Percentiles rank a stretch among this genome's conserved stretches.
phyloP scores from a whole-genome alignment of 2,329 filamentous ascomycete genomes.

The Dothideomycetes sp. region DNA sequence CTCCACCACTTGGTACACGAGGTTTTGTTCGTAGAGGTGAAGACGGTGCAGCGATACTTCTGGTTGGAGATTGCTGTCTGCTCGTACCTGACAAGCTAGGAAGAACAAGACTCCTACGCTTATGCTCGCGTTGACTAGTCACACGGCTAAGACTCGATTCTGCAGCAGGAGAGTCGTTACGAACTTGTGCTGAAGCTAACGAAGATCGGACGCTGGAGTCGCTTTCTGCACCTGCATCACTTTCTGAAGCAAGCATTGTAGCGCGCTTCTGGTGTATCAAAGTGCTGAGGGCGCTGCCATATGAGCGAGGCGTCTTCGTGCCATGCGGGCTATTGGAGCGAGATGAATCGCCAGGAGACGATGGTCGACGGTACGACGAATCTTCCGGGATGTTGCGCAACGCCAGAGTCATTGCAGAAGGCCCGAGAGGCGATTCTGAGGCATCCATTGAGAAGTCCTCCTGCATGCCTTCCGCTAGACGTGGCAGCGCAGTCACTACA shows the following conservation, averaged over 20 bases:
- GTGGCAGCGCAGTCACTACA: background rate
- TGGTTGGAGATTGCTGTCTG: conserved; percentile 80
- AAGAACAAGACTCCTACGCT: conserved; percentile 78
- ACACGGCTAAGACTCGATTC: conserved; percentile 70
- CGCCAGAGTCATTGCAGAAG: conserved; percentile 48
- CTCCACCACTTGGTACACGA: conserved; percentile 52
- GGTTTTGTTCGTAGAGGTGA: conserved; percentile 82
- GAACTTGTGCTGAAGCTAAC: conserved; percentile 56
- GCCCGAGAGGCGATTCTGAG: conserved; percentile 33
- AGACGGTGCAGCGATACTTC: conserved; percentile 57
- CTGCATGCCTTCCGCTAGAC: conserved; percentile 6
- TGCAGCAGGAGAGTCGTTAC: conserved; percentile 84
- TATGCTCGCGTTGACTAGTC: conserved; percentile 70
- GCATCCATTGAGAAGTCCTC: conserved; percentile 10
- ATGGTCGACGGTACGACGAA: conserved; percentile 40
- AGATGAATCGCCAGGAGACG: conserved; percentile 64
- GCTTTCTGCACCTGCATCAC: conserved; percentile 72
- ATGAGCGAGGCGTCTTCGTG: conserved; percentile 82
- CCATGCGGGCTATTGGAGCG: conserved; percentile 84
- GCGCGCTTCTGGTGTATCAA: conserved; percentile 66
- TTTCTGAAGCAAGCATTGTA: conserved; percentile 58
- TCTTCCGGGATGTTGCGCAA: conserved; percentile 43
- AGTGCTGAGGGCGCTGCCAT: conserved; percentile 48
- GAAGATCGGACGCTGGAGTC: conserved; percentile 85
- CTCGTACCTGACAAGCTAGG: conserved; percentile 59